phyloP scores from a whole-genome alignment of 2,329 filamentous ascomycete species.

The Bipolaris gigantea region DNA sequence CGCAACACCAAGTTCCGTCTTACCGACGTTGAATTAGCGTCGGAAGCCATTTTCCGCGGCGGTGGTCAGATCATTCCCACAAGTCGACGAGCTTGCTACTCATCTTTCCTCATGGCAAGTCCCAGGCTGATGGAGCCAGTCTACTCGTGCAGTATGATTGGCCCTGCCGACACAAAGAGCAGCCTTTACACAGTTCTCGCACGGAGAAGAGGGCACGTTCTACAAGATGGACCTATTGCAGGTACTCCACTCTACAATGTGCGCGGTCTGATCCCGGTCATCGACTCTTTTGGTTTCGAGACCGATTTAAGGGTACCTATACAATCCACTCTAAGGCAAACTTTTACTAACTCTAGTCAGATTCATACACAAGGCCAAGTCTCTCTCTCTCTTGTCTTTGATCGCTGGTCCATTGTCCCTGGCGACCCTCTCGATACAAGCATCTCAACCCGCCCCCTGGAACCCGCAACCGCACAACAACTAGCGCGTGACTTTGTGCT shows the following conservation, averaged over 20 bases:
- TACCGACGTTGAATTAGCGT: constrained; percentile 83
- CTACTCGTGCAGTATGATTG: constrained; percentile 90
- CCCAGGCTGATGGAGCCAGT: constrained; percentile 96
- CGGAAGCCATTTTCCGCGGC: constrained; percentile 90
- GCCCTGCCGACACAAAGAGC: constrained; percentile 83
- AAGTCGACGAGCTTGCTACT: constrained; percentile 88
- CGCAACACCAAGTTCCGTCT: constrained; percentile 98
- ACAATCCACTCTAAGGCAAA: not conserved
- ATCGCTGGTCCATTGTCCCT: constrained; percentile 93
- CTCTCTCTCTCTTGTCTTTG: constrained; percentile 88
- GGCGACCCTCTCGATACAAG: constrained; percentile 92
- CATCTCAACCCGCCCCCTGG: constrained; percentile 77
- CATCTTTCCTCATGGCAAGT: constrained; percentile 94
- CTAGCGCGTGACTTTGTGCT: constrained; percentile 95
- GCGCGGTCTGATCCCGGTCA: constrained; percentile 87
- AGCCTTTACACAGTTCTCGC: constrained; percentile 91
- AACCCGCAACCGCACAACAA: constrained; percentile 84
- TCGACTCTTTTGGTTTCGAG: constrained; percentile 97
- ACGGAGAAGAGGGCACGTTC: constrained; percentile 84
- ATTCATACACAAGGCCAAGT: constrained; percentile 95
- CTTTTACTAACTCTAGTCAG: constrained; percentile 10
- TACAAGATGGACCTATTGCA: constrained; percentile 90
- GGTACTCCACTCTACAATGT: constrained; percentile 94
- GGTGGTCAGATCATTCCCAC: constrained; percentile 98
- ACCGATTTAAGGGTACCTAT: constrained; percentile 72